Evolutionary conservation across 1,284 basidiomycete genomes (phyloP), one percentile per base, ranked within the genome.

Genomic region (Kwoniella shivajii): DNA sequence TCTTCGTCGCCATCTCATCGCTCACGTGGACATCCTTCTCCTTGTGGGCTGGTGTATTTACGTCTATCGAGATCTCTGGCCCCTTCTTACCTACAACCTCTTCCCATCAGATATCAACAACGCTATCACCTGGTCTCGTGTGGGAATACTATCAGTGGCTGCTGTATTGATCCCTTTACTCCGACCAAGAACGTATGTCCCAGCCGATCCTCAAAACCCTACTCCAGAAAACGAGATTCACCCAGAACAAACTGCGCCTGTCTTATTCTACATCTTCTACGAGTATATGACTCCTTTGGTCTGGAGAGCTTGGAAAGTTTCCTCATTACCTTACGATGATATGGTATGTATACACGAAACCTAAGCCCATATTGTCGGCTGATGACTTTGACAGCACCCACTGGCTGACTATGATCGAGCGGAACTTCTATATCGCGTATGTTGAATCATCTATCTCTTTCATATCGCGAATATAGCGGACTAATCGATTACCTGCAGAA

Each of bases 181-280:
- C 44, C 74, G 78, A n/a, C 83, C 84, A 13, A 77, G 81, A 30
- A 73, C 69, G 13, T 83, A 82, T 59, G 66, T 79, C 0, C 82
- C 84, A 0, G 64, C 76, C 3, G 79, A 83, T 55, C 78, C 74
- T 1, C 42, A 57, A 5, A 63, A 71, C 44, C 74, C 71, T n/a
- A 70, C 73, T 1, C 67, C 76, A 4, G 66, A 77, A 22, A 80
- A 82, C 6, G 53, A 72, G 22, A 60, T 77, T 29, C 86, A 84
- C 71, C 84, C 85, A 3, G 86, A 88, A 65, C 87, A 88, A 68
- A 86, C 84, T 0, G 82, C 85, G 0, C 84, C 86, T 0, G 75
- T 83, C 45, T 64, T 86, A 16, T 85, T 83, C 2, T 77, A 85
- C 60, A 42, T 81, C 14, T 79, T 83, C 37, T 89, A 82, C 73